Percentiles rank a stretch among this genome's conserved stretches.
These are phyloP conservation scores for Podospora australis DNA, from an alignment of 495 filamentous ascomycete genomes.

Conservation along the genomic window DNA sequence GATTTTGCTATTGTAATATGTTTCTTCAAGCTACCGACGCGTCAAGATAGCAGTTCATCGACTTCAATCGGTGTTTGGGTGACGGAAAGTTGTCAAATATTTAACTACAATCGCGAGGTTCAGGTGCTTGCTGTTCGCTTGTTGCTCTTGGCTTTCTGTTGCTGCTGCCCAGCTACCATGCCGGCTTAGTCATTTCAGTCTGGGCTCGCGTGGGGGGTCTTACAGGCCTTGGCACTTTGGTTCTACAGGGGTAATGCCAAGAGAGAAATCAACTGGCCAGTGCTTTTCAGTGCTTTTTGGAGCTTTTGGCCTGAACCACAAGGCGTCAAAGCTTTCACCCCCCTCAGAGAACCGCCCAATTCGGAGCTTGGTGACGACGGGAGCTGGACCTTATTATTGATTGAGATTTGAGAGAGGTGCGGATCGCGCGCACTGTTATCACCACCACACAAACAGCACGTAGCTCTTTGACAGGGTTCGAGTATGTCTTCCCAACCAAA, in stretches of 20 bases:
- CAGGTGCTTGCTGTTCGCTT: background rate
- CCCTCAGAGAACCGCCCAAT: slow-evolving; percentile 15
- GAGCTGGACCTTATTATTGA: slow-evolving; percentile 1
- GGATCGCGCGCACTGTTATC: slow-evolving; percentile 6
- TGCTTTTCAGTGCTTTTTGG: background rate
- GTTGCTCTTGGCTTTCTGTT: background rate
- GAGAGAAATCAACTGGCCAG: background rate
- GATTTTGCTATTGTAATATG: background rate
- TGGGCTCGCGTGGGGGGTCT: background rate
- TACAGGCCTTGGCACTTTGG: background rate
- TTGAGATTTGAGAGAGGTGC: slow-evolving; percentile 12
- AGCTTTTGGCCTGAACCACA: slow-evolving; percentile 7
- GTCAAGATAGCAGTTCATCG: slow-evolving; percentile 10
- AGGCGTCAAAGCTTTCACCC: slow-evolving; percentile 3
- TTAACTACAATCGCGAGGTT: background rate
- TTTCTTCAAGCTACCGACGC: slow-evolving; percentile 3
- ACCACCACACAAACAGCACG: slow-evolving; percentile 4
- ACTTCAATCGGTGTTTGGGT: background rate
- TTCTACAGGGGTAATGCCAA: background rate
- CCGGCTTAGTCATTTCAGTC: background rate
- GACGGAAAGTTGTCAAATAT: background rate
- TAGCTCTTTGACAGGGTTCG: too few species aligned
- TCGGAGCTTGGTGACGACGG: background rate
- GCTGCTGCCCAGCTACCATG: too few species aligned
- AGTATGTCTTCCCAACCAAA: slow-evolving; percentile 19